Evolutionary conservation across 1,284 basidiomycete genomes (phyloP), one percentile per base, ranked within the genome.

Genomic region (Inonotus hispidus): DNA sequence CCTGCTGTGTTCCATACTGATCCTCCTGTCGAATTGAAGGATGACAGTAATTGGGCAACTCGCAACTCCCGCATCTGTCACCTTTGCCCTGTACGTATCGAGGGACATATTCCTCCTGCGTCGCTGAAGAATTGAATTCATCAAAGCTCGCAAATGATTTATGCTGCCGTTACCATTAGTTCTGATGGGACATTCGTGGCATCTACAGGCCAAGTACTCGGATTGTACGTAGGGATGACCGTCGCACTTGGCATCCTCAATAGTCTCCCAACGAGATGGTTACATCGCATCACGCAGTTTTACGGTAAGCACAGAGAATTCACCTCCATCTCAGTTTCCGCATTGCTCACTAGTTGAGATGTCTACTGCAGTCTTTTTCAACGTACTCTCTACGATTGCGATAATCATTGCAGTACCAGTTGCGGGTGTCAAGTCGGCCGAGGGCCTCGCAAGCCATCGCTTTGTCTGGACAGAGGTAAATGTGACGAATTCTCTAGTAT

Each of bases 21-120:
- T 43, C n/a, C 7, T 2, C 1, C 41, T 7, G 1, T 3, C 2
- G 4, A n/a, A 53, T 19, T 57, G n/a, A 49, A 67, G 66, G 66
- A 64, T 67, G 37, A 67, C 66, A 13, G 32, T 66, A 45, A 61
- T 67, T 2, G 66, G 66, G 1, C 66, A 67, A 49, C 64, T 67
- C n/a, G 65, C 66, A n/a, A 65, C 64, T 3, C 59, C 66, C 13
- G 61, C 66, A 23, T 66, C 66, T 21, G 66, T 64, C 5, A 66
- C 59, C n/a, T 66, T 67, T 35, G 66, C 66, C 19, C 60, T 65
- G 63, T 66, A 57, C 14, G 59, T 49, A 43, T 19, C 14, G 2
- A 47, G 7, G 19, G 16, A 14, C 41, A n/a, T 14, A 0, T 35
- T 11, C 8, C 3, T 32, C 32, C 32, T 32, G 32, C 8, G 32